phyloP scores from a whole-genome alignment of 169 alveolate genomes.

The Plasmodium ovale region DNA sequence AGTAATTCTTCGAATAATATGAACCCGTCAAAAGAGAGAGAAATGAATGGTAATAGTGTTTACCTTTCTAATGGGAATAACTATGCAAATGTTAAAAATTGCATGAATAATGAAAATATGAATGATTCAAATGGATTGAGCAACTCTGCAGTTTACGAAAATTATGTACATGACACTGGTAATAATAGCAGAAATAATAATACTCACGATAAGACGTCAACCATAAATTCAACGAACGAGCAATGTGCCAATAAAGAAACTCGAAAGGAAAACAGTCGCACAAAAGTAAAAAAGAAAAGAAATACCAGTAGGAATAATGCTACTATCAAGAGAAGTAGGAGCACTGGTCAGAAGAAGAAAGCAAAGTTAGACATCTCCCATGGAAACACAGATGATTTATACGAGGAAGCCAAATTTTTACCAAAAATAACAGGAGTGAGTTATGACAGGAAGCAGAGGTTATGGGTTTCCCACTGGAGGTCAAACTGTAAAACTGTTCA shows the following conservation, averaged over 20 bases:
- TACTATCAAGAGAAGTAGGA: neutral
- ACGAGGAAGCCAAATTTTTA: conserved; percentile 79
- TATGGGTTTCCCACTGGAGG: conserved; percentile 88
- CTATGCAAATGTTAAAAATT: neutral
- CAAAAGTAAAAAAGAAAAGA: neutral
- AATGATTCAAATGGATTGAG: neutral
- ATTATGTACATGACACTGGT: no score
- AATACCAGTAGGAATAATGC: neutral
- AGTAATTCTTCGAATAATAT: neutral
- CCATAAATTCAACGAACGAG: neutral
- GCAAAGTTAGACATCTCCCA: neutral
- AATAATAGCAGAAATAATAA: no score
- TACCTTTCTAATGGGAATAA: neutral
- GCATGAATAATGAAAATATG: neutral
- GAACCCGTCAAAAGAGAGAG: neutral
- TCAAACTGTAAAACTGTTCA: conserved; percentile 85
- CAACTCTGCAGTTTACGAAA: no score
- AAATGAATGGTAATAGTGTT: neutral
- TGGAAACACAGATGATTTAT: conserved; percentile 81
- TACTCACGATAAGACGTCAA: neutral
- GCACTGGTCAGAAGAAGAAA: neutral
- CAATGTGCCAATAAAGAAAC: neutral
- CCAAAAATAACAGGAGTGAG: conserved; percentile 88
- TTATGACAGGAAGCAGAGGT: conserved; percentile 84
- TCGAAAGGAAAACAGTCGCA: neutral